Evolutionary conservation across 169 alveolate species (phyloP).

Genomic region (Cryptosporidium sp.): DNA sequence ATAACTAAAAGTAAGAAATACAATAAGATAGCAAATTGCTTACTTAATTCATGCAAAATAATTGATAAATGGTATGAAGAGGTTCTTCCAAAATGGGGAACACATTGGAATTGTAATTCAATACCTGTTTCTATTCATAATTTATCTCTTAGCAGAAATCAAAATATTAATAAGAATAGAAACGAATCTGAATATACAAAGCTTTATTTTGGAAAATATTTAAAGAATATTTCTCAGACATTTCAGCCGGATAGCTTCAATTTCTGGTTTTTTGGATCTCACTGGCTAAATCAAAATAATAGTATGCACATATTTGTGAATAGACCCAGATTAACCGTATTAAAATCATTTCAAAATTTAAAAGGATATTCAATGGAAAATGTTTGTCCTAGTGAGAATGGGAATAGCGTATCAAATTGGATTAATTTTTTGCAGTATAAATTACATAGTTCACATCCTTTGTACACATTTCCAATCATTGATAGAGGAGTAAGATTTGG

Average conservation of each 20-base stretch:
- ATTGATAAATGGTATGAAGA: constrained; percentile 47
- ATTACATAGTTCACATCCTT: constrained; percentile 20
- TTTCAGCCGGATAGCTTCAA: constrained; percentile 8
- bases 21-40: neutral
- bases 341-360: constrained; percentile 25
- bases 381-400: constrained; percentile 2
- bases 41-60: neutral
- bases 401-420: constrained; percentile 60
- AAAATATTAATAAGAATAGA: constrained; percentile 8
- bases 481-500: constrained; percentile 71
- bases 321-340: constrained; percentile 1
- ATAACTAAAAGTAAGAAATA: constrained; percentile 25
- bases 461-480: constrained; percentile 39
- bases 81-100: constrained; percentile 66
- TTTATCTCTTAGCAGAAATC: neutral
- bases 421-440: constrained; percentile 29
- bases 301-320: constrained; percentile 37
- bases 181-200: neutral
- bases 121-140: constrained; percentile 47
- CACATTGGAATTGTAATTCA: constrained; percentile 71
- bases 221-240: neutral
- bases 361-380: constrained; percentile 48
- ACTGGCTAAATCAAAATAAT: constrained; percentile 59
- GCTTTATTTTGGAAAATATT: neutral
- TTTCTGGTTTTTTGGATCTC: constrained; percentile 67